These are phyloP conservation scores for Diaporthe nobilis DNA, from an alignment of 2,329 filamentous ascomycete species.

Conservation along the genomic window DNA sequence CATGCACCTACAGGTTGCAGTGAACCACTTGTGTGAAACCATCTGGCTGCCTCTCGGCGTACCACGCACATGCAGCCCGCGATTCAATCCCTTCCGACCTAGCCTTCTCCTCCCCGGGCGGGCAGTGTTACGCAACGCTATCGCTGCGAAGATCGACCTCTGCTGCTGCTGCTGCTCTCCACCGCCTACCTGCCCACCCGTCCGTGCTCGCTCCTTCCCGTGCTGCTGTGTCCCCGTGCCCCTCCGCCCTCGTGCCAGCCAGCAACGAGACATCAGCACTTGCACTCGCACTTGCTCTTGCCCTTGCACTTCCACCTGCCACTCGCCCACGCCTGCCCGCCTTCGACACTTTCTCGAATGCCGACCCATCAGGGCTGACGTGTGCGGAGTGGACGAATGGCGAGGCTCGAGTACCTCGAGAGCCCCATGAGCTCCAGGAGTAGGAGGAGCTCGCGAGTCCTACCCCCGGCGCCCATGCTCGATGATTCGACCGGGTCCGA, in stretches of 20 bases:
- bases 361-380: constrained; percentile 46
- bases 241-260: constrained; percentile 3
- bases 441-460: constrained; percentile 45
- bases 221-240: constrained; percentile 28
- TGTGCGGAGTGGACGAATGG: constrained; percentile 49
- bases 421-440: constrained; percentile 47
- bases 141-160: constrained; percentile 2
- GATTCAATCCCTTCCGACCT: constrained; percentile 23
- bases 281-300: constrained; percentile 2
- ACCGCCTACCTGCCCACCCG: constrained; percentile 3
- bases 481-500: constrained; percentile 51
- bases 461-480: constrained; percentile 45
- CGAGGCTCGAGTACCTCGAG: constrained; percentile 47
- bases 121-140: background rate
- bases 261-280: constrained; percentile 26
- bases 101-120: background rate
- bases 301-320: constrained; percentile 1
- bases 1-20: constrained; percentile 37
- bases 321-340: constrained; percentile 2
- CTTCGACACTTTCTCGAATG: constrained; percentile 41
- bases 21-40: constrained; percentile 41
- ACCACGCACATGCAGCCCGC: constrained; percentile 36
- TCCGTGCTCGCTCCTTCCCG: constrained; percentile 4
- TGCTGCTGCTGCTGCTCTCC: background rate
- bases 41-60: constrained; percentile 39